Conservation (phyloP, 2,329 filamentous ascomycete genomes). For the Ophiocordyceps australis region DNA sequence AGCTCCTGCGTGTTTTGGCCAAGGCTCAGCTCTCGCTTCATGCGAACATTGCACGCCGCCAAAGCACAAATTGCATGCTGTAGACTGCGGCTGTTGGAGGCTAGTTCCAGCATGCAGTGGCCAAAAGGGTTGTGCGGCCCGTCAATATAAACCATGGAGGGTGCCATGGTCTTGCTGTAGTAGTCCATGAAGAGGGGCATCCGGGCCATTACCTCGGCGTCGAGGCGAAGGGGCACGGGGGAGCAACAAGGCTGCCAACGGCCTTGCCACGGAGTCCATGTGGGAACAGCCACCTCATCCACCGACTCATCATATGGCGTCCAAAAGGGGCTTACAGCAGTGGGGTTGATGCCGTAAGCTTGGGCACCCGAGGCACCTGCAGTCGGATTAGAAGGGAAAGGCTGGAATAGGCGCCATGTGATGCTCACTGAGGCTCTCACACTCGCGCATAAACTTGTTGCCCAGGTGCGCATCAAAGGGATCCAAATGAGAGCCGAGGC, state of each 20-base stretch:
- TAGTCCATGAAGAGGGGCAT: slow-evolving; percentile 86
- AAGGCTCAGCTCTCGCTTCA: slow-evolving; percentile 53
- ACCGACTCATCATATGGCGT: no score
- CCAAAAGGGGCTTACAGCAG: slow-evolving; percentile 29
- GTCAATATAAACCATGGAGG: slow-evolving; percentile 83
- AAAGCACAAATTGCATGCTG: slow-evolving; percentile 85
- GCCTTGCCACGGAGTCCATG: no score
- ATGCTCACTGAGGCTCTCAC: slow-evolving; percentile 35
- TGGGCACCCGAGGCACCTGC: slow-evolving; percentile 34
- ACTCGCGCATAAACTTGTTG: slow-evolving; percentile 34
- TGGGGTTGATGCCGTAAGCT: slow-evolving; percentile 29
- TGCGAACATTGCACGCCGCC: slow-evolving; percentile 75
- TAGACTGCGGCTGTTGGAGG: slow-evolving; percentile 61
- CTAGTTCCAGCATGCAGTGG: slow-evolving; percentile 63
- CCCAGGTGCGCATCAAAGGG: slow-evolving; percentile 35
- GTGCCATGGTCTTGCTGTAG: slow-evolving; percentile 83
- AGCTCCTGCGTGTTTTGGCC: slow-evolving; percentile 36
- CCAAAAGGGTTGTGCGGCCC: slow-evolving; percentile 73
- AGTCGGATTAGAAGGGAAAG: slow-evolving; percentile 17
- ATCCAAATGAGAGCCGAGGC: slow-evolving; percentile 40
- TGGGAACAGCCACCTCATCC: no score
- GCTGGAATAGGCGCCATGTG: slow-evolving; percentile 13
- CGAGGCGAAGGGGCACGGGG: slow-evolving; percentile 28
- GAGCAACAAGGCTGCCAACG: slow-evolving; percentile 29
- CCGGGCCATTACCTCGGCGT: slow-evolving; percentile 50